Base-by-base conservation (phyloP, 306 rosid genomes). In the Neltuma alba region DNA sequence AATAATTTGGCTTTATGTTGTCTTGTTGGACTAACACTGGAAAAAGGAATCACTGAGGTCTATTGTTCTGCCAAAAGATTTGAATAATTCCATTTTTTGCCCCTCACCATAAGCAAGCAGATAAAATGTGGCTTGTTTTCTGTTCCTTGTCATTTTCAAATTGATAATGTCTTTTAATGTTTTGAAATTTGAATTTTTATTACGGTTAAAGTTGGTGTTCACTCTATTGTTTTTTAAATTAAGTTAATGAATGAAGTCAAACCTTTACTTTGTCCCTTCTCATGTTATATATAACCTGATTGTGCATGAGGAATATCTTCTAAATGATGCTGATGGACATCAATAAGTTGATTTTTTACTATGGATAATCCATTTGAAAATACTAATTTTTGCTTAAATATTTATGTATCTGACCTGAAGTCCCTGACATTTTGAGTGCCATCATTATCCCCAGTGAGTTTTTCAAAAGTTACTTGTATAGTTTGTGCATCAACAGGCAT, bases 361-460 rank as follows among this genome's bases (percentile, higher is more conserved):
- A 2, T 41, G 15, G 40, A 33, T 48, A 60, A 18, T 38, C 44
- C 33, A 14, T 44, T 12, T 21, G 23, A 62, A 20, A 58, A 57
- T 42, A 62, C 20, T 18, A 1, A 10, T 20, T 61, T 33, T 66
- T 50, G 28, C 20, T 57, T 11, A 47, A 16, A 5, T 21, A 52
- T 36, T 18, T 27, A 37, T 38, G 37, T 66, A 41, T 67, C 34
- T 18, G 34, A 10, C n/a, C 45, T 50, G 41, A 52, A 67, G 28
- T 54, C 60, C 28, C 21, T 20, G 60, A 70, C 31, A 67, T 58
- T 66, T 42, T 55, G 47, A 18, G 72, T 76, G 72, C 62, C 40
- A 27, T 54, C 52, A 28, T 27, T 30, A 38, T 55, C 25, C 57
- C 71, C 41, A 4, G 6, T 33, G 36, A 52, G 27, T 18, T 15